Evolutionary conservation across 768 basidiomycete genomes (phyloP), one percentile per base, ranked within the genome.

Genomic region (Grammothele lineata): DNA sequence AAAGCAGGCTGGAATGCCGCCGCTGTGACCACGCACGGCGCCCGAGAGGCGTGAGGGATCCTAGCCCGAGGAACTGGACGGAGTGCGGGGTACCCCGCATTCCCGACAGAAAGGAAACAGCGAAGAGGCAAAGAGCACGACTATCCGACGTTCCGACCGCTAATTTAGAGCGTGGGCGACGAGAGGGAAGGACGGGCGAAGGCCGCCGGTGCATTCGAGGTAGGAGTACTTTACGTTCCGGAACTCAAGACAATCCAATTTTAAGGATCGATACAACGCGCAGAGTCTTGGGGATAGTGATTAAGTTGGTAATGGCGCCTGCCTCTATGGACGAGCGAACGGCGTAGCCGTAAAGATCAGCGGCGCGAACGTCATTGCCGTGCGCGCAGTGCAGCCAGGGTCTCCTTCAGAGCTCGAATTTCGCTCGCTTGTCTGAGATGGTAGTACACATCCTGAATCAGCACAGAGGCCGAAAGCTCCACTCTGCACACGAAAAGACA

Each of bases 401-500:
- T 51, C 15, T 42, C 49, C 45, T 57, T 54, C 32, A 58, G 35
- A 2, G 47, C 30, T 11, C 51, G 53, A 32, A 53, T 58, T 44
- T 45, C 43, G 33, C 41, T 48, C 30, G 43, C 24, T 12, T 44
- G 42, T 12, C 51, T 53, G 24, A 21, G 30, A 48, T 27, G 26
- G 22, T 25, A 19, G 45, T n/a, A n/a, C n/a, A n/a, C n/a, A n/a
- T n/a, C n/a, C n/a, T n/a, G n/a, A n/a, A n/a, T 47, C 41, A 47
- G 40, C 42, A 43, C 5, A 12, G n/a, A 47, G 26, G 37, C n/a
- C n/a, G n/a, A n/a, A 37, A 42, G 35, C 37, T 40, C 27, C 30
- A 21, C 32, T 19, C 32, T 22, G 35, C 42, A 10, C 11, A 18
- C 19, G 27, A 23, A 19, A 23, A 30, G 18, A 48, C 55, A 40